Percentiles rank a stretch among this genome's conserved stretches.
Conservation (phyloP, 768 basidiomycete genomes). For the Auricularia sp. region DNA sequence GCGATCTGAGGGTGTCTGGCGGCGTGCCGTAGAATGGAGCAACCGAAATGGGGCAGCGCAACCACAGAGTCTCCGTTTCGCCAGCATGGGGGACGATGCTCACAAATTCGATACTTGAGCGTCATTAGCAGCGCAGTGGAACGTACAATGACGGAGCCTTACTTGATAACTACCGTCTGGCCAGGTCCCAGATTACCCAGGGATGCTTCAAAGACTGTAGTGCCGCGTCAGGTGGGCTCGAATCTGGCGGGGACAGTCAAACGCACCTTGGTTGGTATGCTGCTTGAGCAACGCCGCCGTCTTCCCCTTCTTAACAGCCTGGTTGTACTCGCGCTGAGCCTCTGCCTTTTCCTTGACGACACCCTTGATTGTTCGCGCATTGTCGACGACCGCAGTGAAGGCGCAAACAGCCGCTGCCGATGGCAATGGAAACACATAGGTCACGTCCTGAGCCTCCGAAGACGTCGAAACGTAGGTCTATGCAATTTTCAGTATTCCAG, state of each 20-base stretch:
- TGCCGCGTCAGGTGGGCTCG: not conserved
- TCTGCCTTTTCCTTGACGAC: conserved; percentile 37
- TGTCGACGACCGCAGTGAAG: conserved; percentile 38
- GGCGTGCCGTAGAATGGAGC: conserved; percentile 9
- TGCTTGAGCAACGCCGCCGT: conserved; percentile 36
- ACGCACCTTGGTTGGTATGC: not conserved
- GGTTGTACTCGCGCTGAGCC: conserved; percentile 31
- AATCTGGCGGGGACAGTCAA: not conserved
- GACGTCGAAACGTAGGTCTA: conserved; percentile 8
- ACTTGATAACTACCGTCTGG: not conserved
- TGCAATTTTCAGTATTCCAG: not conserved
- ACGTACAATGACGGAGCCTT: not conserved
- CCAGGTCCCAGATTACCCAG: not conserved
- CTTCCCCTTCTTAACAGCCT: conserved; percentile 30
- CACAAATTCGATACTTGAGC: not conserved
- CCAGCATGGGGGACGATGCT: conserved; percentile 1
- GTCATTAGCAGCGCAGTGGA: not conserved
- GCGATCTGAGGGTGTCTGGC: not conserved
- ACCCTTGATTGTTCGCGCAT: conserved; percentile 34
- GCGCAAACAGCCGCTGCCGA: conserved; percentile 43
- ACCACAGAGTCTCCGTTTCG: conserved; percentile 2
- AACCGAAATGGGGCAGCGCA: conserved; percentile 8
- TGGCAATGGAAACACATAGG: conserved; percentile 53
- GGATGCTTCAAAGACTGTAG: not conserved
- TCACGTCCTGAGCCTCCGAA: conserved; percentile 8